Base-by-base conservation (phyloP, 2,329 filamentous ascomycete genomes). In the Alternaria conjuncta region DNA sequence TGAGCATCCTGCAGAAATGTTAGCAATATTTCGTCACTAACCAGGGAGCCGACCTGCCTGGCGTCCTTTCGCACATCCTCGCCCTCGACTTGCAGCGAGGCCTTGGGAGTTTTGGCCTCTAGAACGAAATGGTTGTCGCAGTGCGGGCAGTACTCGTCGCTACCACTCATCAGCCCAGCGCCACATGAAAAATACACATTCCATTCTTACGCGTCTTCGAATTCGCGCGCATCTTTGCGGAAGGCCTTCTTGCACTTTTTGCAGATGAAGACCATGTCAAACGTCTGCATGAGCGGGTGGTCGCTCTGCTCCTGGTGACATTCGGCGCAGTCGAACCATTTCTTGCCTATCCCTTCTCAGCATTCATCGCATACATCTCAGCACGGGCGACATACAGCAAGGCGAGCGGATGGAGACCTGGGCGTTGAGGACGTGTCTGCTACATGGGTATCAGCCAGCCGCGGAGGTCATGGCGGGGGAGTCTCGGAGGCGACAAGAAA, bases 221-320 rank as follows among this genome's bases (percentile, higher is more conserved):
- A 97, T 79, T 97, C 92, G 69, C 88, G 84, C 49, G 91, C 91
- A 75, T 99, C 93, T 80, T 98, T 99, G 71, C 96, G 91, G 85
- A 99, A 99, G 82, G 91, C 94, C 83, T 99, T 99, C 73, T 92
- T 94, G 89, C 96, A 99, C 84, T 99, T 99, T 76, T 99, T 99
- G 88, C 96, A 99, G 56, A 93, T 93, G 77, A 99, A 98, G 41
- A 85, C 88, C 93, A 99, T 97, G 77, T 99, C 96, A 72, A 90
- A 86, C 68, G 85, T 86, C 82, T 97, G 92, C 57, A 88, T 82
- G 21, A 99, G 89, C 41, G 87, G 82, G 80, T 98, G 96, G 65
- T 85, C 82, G 81, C 96, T 91, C 65, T 88, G 85, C 80, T 99
- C 96, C 57, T 84, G 83, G 83, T 99, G 96, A 84, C 96, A 99